Evolutionary conservation across 805 yeast genomes (phyloP), one percentile per base, ranked within the genome.

Genomic region (Metschnikowia orientalis): DNA sequence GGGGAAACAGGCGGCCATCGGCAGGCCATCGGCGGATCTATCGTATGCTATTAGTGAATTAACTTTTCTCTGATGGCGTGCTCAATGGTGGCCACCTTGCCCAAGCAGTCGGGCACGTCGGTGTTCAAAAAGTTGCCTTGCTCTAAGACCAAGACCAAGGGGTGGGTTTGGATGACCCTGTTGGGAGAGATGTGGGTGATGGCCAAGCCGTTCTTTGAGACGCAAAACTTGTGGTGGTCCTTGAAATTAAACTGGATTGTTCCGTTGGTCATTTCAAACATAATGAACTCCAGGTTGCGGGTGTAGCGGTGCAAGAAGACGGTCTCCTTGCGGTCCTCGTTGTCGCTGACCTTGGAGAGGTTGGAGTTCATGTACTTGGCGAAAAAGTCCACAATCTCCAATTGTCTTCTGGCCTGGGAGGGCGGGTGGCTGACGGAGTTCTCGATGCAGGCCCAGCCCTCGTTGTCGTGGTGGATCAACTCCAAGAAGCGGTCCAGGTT

Each of bases 261-360:
- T 13, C 95, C 96, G 53, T 88, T 86, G 53, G 95, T 85, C 65
- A 92, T 63, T 57, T 87, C 90, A 64, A 92, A 92, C 94, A 89
- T 83, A 35, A 89, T 86, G 55, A 75, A 86, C 42, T 78, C 80
- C 28, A 78, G 73, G 34, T 80, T 78, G 57, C 97, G 78, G 15
- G 86, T 77, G 54, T 84, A 87, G 48, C 94, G 73, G 64, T 92
- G 78, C 44, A 90, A 69, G 56, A 83, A 88, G 8, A 85, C 81
- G 40, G 76, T 77, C 44, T 78, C 85, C 39, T 72, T 71, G 47
- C 78, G 69, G 34, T 74, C 77, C 34, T 71, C 76, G 37, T 74
- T 76, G 38, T 77, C 78, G 30, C 89, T 78, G 20, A 81, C 86
- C 52, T 83, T 84, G 28, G 88, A 84, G 48, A 90, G 72, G 57